These are phyloP conservation scores for Rhizomucor miehei DNA, from an alignment of 371 early-diverging fungal species.

Conservation along the genomic window DNA sequence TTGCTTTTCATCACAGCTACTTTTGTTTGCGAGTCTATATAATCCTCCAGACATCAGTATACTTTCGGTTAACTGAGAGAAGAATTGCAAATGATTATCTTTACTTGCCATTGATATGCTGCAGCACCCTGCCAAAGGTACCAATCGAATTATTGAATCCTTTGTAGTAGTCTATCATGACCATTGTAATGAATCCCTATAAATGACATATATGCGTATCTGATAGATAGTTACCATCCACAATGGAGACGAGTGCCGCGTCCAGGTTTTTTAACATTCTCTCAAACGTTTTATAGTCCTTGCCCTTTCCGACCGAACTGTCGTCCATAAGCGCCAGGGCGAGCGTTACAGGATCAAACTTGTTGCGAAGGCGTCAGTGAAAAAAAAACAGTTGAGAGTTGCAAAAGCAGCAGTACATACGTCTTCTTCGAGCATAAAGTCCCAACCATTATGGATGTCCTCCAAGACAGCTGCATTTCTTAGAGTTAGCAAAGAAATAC, in stretches of 20 bases:
- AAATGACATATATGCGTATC: background rate
- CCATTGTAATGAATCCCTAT: background rate
- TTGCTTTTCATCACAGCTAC: conserved; percentile 67
- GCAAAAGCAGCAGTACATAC: conserved; percentile 25
- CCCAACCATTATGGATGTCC: conserved; percentile 60
- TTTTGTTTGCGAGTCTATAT: conserved; percentile 59
- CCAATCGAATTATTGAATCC: conserved; percentile 92
- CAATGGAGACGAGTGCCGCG: conserved; percentile 80
- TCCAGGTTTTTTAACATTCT: conserved; percentile 73
- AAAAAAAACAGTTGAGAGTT: too few relatives aligned
- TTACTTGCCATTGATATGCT: conserved; percentile 71
- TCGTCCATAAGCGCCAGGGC: conserved; percentile 86
- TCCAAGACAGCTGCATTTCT: conserved; percentile 25
- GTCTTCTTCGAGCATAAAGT: conserved; percentile 64
- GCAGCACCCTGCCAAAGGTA: conserved; percentile 88
- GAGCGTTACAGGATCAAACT: conserved; percentile 91
- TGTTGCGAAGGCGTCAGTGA: background rate
- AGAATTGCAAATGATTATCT: background rate
- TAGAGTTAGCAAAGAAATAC: too few relatives aligned
- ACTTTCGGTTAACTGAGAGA: too few relatives aligned
- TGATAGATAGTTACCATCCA: conserved; percentile 64
- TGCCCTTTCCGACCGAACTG: conserved; percentile 72
- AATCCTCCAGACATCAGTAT: conserved; percentile 14
- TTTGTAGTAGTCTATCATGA: conserved; percentile 76
- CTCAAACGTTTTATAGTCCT: conserved; percentile 75